These are phyloP conservation scores for Magnaporthiopsis incrustans DNA, from an alignment of 2,329 filamentous ascomycete species.

Conservation along the genomic window DNA sequence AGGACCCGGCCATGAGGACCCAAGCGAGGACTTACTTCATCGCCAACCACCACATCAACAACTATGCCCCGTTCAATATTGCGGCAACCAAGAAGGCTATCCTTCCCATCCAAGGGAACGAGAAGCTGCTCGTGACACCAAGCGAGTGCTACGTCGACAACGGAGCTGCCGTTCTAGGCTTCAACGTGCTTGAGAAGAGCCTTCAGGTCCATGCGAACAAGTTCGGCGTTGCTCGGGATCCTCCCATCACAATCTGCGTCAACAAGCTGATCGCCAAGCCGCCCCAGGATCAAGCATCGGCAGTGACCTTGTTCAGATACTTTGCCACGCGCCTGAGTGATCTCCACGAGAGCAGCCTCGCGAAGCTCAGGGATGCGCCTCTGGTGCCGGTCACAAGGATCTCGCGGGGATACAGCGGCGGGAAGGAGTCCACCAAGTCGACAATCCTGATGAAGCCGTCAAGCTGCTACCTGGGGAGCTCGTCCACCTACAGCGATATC, in stretches of 20 bases:
- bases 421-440: conserved; percentile 30
- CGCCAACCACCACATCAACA: conserved; percentile 67
- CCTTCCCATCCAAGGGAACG: conserved; percentile 65
- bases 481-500: conserved; percentile 68
- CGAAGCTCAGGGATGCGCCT: conserved; percentile 52
- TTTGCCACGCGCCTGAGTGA: conserved; percentile 72
- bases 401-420: conserved; percentile 20
- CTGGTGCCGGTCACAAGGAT: conserved; percentile 60
- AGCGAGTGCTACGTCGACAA: conserved; percentile 77
- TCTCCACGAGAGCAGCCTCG: conserved; percentile 52
- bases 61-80: conserved; percentile 60
- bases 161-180: conserved; percentile 68
- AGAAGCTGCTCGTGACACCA: conserved; percentile 59
- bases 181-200: conserved; percentile 66
- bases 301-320: conserved; percentile 71
- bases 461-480: conserved; percentile 71
- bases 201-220: conserved; percentile 74
- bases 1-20: conserved; percentile 50
- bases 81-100: conserved; percentile 48
- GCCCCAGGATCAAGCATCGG: conserved; percentile 58
- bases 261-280: conserved; percentile 64
- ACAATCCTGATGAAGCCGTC: conserved; percentile 56
- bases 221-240: conserved; percentile 79
- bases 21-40: conserved; percentile 77
- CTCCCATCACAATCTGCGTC: conserved; percentile 69